Evolutionary conservation across 208 protist genomes (phyloP).

Genomic region (Leishmania tropica): DNA sequence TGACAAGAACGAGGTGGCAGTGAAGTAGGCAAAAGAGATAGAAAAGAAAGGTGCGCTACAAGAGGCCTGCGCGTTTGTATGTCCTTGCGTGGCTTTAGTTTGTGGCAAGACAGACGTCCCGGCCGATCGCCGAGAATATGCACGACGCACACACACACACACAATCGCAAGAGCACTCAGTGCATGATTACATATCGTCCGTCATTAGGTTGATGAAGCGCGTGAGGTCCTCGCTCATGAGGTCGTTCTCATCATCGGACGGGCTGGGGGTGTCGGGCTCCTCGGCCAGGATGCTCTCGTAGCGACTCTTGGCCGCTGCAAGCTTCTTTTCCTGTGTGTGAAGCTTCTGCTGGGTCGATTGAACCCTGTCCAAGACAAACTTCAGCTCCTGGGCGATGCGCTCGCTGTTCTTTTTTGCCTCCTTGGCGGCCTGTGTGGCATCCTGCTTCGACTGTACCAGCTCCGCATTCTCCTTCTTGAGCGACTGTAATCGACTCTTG

Average conservation of each 20-base stretch:
- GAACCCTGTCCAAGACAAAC: slow-evolving; percentile 49
- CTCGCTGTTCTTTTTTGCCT: slow-evolving; percentile 60
- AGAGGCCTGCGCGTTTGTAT: not conserved
- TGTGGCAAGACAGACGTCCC: not conserved
- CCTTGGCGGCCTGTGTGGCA: slow-evolving; percentile 60
- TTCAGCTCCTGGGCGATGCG: slow-evolving; percentile 65
- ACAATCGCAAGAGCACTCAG: not conserved
- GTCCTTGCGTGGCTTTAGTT: not conserved
- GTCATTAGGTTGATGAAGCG: slow-evolving; percentile 63
- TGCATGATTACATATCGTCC: slow-evolving; percentile 45
- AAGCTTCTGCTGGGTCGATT: slow-evolving; percentile 51
- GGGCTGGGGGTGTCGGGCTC: slow-evolving; percentile 49
- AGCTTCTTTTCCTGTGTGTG: slow-evolving; percentile 73
- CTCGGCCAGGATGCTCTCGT: slow-evolving; percentile 44
- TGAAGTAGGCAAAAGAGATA: not conserved
- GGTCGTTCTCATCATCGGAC: slow-evolving; percentile 58
- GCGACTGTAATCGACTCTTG: slow-evolving; percentile 56
- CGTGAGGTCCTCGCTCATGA: slow-evolving; percentile 59
- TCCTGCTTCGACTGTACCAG: slow-evolving; percentile 64
- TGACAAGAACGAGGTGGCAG: not conserved
- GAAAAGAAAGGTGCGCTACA: not conserved
- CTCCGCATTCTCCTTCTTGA: slow-evolving; percentile 65
- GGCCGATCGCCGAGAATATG: not conserved
- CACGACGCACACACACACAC: not conserved
- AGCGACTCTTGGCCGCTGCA: slow-evolving; percentile 34